Evolutionary conservation across 345 rosid species (phyloP), one percentile per base, ranked within the genome.

Genomic region (Aquilaria yunnanensis): DNA sequence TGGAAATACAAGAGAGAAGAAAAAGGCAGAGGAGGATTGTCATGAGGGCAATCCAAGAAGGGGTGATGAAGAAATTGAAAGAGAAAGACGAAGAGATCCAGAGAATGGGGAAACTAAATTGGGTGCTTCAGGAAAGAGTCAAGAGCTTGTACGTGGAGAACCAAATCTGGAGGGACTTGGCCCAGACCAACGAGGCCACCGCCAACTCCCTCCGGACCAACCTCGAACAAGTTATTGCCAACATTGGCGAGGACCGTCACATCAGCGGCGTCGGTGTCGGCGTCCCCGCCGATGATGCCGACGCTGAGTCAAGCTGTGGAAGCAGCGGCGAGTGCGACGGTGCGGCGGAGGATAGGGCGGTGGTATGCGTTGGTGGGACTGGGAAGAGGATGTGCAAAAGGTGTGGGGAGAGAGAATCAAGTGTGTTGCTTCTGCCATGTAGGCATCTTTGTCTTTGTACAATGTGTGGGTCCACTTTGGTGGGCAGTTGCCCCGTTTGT

Each of bases 391-490:
- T 56, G 61, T 88, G 93, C 68, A 64, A 74, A 59, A 74, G 70
- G 72, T 91, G 97, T 70, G 84, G 96, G 77, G 78, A 70, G 74
- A 75, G 65, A 70, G 93, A 88, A 52, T 69, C 89, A 5, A 74
- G 88, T 56, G 96, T 88, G 76, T 47, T 91, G 86, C 65, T 91
- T 72, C 63, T 88, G 72, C 96, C 97, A 47, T 91, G 97, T 75
- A 75, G 93, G 74, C 97, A 91, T 73, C 76, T 91, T 47, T 85
- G 97, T 82, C 78, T 90, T 59, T 88, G 96, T 70, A 51, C 87
- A 54, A 66, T 76, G 32, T 81, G 96, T 70, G 86, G 90, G 77
- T 84, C 85, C 75, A 73, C 62, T 66, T 63, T 78, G 57, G 59
- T 72, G 54, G 80, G 64, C 2, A 66, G 73, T 55, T 79, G 83